Evolutionary conservation across 352 stramenopile species (phyloP).

Genomic region (Halophytophthora polymorphica): DNA sequence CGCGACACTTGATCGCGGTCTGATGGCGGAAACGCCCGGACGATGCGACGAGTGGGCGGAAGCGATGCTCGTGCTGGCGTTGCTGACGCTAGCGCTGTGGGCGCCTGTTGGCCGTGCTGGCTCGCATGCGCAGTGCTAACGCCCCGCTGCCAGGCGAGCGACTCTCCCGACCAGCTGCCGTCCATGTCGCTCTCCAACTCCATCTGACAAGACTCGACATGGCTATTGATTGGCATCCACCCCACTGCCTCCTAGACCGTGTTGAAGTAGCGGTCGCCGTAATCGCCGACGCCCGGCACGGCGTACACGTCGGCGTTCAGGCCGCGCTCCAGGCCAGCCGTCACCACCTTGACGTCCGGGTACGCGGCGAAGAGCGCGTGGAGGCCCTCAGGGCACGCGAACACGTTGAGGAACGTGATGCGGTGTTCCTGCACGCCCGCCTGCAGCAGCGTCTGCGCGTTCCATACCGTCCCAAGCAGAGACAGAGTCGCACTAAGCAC

Average conservation of each 20-base stretch:
- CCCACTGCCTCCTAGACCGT: constrained; percentile 22
- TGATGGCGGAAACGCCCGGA: no score
- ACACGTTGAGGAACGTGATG: constrained; percentile 95
- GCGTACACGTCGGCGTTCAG: constrained; percentile 95
- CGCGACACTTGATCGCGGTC: no score
- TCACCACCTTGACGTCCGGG: constrained; percentile 80
- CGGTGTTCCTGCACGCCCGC: constrained; percentile 78
- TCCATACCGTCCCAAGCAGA: neutral
- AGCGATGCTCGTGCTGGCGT: no score
- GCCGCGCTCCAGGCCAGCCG: constrained; percentile 67
- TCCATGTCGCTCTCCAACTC: no score
- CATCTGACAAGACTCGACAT: no score
- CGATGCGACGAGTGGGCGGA: no score
- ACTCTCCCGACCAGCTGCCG: no score
- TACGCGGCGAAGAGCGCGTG: constrained; percentile 60
- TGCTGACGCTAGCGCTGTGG: no score
- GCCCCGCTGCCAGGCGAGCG: no score
- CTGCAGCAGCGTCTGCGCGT: constrained; percentile 58
- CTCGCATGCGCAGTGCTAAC: no score
- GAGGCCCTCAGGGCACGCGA: constrained; percentile 90
- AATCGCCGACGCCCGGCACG: constrained; percentile 94
- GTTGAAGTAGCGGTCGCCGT: constrained; percentile 91
- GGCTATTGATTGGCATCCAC: no score
- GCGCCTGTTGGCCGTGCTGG: no score
- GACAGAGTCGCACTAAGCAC: neutral